Conservation (phyloP, 2,329 filamentous ascomycete genomes). For the Xylariales sp. region DNA sequence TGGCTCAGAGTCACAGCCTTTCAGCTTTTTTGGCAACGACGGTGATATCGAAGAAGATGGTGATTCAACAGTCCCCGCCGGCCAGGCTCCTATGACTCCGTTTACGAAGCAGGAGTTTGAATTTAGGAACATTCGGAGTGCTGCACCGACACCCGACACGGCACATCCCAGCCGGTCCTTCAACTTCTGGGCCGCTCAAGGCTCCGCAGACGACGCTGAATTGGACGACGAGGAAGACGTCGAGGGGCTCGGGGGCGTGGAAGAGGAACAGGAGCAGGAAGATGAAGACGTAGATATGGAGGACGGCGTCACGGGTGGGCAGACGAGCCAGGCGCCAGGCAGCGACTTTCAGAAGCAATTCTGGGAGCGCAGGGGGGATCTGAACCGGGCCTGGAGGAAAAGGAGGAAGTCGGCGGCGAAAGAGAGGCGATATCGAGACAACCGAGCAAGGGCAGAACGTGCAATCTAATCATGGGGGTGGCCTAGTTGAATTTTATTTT, state of each 20-base stretch:
- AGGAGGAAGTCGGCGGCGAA: slow-evolving; percentile 71
- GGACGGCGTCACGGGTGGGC: slow-evolving; percentile 23
- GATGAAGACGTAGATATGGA: slow-evolving; percentile 40
- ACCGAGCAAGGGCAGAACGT: slow-evolving; percentile 64
- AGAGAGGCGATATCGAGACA: slow-evolving; percentile 74
- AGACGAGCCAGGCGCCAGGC: slow-evolving; percentile 37
- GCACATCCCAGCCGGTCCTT: slow-evolving; percentile 77
- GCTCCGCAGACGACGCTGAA: slow-evolving; percentile 36
- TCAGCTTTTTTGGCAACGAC: slow-evolving; percentile 80
- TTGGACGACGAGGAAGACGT: slow-evolving; percentile 55
- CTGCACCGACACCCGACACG: slow-evolving; percentile 94
- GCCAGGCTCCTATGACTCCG: slow-evolving; percentile 78
- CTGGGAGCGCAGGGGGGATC: slow-evolving; percentile 73
- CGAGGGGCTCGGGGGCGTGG: slow-evolving; percentile 51
- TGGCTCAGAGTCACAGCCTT: slow-evolving; percentile 65
- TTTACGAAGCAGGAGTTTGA: slow-evolving; percentile 84
- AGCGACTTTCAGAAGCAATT: slow-evolving; percentile 75
- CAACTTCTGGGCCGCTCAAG: slow-evolving; percentile 63
- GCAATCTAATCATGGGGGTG: slow-evolving; percentile 49
- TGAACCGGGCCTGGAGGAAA: slow-evolving; percentile 75
- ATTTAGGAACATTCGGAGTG: slow-evolving; percentile 80
- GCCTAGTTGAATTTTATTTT: background rate
- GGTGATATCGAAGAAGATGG: slow-evolving; percentile 60
- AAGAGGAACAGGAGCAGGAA: slow-evolving; percentile 53
- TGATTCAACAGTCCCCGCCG: slow-evolving; percentile 35